A percentile compares a stretch with the other conserved stretches of the same genome.
Evolutionary conservation across 306 rosid genomes (phyloP).

Genomic region (Trifolium subterraneum): DNA sequence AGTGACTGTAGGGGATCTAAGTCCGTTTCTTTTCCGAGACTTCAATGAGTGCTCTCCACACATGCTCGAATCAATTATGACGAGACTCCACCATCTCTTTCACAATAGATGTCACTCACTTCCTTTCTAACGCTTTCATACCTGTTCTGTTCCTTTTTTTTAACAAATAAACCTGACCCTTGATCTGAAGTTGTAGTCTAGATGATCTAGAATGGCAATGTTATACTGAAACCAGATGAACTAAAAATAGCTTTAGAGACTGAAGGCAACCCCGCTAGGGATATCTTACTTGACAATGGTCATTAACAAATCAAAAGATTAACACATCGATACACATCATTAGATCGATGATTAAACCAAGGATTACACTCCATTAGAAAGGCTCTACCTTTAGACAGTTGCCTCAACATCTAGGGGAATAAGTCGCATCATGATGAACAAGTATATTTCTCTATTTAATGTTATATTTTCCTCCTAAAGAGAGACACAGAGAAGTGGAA

Average conservation of each 20-base stretch:
- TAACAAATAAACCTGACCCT: no score
- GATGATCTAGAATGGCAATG: not conserved
- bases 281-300: slow-evolving; percentile 16
- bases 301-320: not conserved
- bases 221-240: not conserved
- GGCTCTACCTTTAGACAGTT: not conserved
- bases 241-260: not conserved
- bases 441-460: not conserved
- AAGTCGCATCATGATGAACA: not conserved
- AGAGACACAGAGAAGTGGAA: slow-evolving; percentile 9
- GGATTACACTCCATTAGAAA: slow-evolving; percentile 15
- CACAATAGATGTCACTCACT: not conserved
- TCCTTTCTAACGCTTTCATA: not conserved
- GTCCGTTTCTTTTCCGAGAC: not conserved
- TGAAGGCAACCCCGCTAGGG: not conserved
- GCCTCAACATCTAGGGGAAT: not conserved
- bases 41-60: not conserved
- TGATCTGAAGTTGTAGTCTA: no score
- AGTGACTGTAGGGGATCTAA: no score
- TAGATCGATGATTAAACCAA: not conserved
- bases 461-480: not conserved
- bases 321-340: no score
- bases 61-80: not conserved
- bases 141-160: not conserved
- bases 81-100: not conserved